Percentiles rank a stretch among this genome's conserved stretches.
Evolutionary conservation across 2,329 filamentous ascomycete genomes (phyloP).

Genomic region (Beauveria brongniartii): DNA sequence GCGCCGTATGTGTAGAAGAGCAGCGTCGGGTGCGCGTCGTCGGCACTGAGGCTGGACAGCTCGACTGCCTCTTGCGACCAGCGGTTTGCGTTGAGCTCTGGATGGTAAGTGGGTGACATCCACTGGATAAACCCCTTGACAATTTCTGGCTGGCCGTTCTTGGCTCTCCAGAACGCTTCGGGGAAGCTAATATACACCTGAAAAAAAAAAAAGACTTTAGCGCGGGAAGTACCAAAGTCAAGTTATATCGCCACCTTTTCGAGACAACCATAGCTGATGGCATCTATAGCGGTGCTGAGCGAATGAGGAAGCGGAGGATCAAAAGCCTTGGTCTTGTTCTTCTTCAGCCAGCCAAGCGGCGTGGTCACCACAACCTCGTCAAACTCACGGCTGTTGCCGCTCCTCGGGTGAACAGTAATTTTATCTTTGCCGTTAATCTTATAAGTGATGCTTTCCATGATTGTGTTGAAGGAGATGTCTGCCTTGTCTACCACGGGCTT

Average conservation of each 20-base stretch:
- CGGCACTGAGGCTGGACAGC: slow-evolving; percentile 54
- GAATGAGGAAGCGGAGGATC: slow-evolving; percentile 49
- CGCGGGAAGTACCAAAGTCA: background rate
- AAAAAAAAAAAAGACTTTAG: background rate
- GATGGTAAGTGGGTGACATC: slow-evolving; percentile 61
- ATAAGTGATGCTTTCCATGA: slow-evolving; percentile 36
- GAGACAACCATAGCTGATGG: slow-evolving; percentile 60
- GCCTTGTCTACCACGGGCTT: slow-evolving; percentile 47
- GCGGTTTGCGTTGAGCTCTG: slow-evolving; percentile 48
- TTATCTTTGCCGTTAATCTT: slow-evolving; percentile 21
- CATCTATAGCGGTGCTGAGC: slow-evolving; percentile 52
- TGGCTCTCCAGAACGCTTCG: slow-evolving; percentile 60
- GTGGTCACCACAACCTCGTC: slow-evolving; percentile 62
- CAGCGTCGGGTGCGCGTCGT: slow-evolving; percentile 65
- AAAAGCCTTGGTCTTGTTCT: slow-evolving; percentile 46
- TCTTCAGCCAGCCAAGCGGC: slow-evolving; percentile 62
- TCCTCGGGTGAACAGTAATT: slow-evolving; percentile 37
- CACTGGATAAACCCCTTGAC: slow-evolving; percentile 68
- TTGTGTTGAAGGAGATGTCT: slow-evolving; percentile 42
- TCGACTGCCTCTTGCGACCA: slow-evolving; percentile 77
- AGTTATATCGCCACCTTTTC: slow-evolving; percentile 48
- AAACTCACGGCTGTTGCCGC: slow-evolving; percentile 41
- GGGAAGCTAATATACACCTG: slow-evolving; percentile 62
- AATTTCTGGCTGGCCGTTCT: slow-evolving; percentile 31
- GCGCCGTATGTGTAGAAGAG: slow-evolving; percentile 74